Conservation (phyloP, 2,329 filamentous ascomycete species). For the Aplosporella prunicola region DNA sequence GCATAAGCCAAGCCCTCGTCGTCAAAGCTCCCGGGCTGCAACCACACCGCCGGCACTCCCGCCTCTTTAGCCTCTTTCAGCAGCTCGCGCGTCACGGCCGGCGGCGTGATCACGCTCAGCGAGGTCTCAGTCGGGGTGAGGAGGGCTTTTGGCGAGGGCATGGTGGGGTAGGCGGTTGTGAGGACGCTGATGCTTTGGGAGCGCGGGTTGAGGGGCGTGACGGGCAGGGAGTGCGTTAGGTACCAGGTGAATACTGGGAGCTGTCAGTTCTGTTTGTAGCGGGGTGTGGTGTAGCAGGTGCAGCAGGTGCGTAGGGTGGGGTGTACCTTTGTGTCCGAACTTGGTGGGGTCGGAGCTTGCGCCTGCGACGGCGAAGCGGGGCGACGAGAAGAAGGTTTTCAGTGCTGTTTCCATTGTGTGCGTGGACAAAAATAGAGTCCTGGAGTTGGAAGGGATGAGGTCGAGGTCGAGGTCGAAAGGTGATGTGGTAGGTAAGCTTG, state of each 20-base stretch:
- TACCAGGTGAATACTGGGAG: constrained; percentile 81
- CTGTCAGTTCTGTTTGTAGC: constrained; percentile 4
- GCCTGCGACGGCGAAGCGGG: constrained; percentile 78
- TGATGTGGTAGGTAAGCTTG: too few relatives aligned
- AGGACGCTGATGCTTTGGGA: constrained; percentile 54
- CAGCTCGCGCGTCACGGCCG: constrained; percentile 62
- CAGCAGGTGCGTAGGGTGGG: neutral
- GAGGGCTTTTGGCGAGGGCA: constrained; percentile 57
- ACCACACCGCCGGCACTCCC: constrained; percentile 68
- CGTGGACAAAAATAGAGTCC: neutral
- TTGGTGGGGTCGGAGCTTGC: constrained; percentile 77
- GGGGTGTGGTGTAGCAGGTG: constrained; percentile 25
- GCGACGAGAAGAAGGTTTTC: constrained; percentile 68
- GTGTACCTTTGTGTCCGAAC: constrained; percentile 74
- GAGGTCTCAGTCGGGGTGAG: constrained; percentile 59
- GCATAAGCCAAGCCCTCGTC: constrained; percentile 64
- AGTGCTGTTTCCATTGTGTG: constrained; percentile 58
- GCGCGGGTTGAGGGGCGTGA: constrained; percentile 74
- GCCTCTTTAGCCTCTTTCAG: constrained; percentile 67
- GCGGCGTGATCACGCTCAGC: constrained; percentile 81
- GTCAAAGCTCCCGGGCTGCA: constrained; percentile 86
- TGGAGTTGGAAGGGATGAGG: constrained; percentile 8
- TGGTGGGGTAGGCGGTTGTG: constrained; percentile 50
- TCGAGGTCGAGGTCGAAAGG: neutral
- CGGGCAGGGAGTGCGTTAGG: constrained; percentile 61